phyloP scores from a whole-genome alignment of 495 filamentous ascomycete genomes.

The Neurospora discreta region DNA sequence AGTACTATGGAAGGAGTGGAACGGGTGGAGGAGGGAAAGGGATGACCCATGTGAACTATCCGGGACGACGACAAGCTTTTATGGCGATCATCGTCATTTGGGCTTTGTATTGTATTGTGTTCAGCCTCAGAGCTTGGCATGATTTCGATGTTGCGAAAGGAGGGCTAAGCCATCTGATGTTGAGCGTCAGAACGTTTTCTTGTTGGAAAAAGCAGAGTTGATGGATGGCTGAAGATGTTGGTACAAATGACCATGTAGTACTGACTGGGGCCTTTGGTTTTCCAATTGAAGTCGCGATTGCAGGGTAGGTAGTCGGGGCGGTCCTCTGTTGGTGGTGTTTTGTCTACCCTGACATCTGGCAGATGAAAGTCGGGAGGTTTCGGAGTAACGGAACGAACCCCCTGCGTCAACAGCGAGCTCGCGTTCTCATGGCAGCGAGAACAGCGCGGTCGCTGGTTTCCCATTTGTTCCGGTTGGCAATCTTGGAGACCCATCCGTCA shows the following conservation, averaged over 20 bases:
- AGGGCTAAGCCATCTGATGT: neutral
- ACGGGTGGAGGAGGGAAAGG: neutral
- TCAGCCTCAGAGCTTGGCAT: neutral
- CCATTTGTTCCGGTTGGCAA: neutral
- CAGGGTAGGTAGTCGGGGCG: neutral
- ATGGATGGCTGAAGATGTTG: neutral
- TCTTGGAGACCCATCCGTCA: neutral
- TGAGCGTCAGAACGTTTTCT: neutral
- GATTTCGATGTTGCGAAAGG: neutral
- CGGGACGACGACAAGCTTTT: neutral
- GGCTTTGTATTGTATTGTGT: neutral
- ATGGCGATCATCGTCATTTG: neutral
- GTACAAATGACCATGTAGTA: neutral
- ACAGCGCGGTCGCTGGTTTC: neutral
- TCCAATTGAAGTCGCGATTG: neutral
- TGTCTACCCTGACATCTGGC: neutral
- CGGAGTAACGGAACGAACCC: neutral
- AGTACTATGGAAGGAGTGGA: neutral
- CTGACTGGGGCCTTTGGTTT: neutral
- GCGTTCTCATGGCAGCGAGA: neutral
- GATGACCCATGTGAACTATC: neutral
- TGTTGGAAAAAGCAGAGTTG: neutral
- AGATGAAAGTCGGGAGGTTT: neutral
- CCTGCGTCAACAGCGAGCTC: neutral
- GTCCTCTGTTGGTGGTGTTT: neutral